phyloP scores from a whole-genome alignment of 371 early-diverging fungal species.

The Rhizopus delemar region DNA sequence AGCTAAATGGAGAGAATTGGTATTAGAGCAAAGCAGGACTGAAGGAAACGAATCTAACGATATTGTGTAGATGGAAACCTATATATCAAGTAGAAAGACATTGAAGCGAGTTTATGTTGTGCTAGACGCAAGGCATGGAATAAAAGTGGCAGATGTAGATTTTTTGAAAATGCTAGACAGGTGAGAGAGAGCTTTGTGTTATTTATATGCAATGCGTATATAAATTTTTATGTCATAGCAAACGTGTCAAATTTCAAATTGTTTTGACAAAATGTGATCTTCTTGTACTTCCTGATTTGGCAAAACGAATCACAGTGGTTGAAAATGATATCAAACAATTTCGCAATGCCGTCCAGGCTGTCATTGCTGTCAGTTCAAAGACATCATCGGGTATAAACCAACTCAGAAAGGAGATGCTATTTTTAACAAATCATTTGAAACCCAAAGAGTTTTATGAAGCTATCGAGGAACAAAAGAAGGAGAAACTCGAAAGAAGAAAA shows the following conservation, averaged over 20 bases:
- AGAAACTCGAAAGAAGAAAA: slow-evolving; percentile 3
- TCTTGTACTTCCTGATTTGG: slow-evolving; percentile 63
- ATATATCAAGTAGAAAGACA: slow-evolving; percentile 59
- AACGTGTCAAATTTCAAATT: slow-evolving; percentile 69
- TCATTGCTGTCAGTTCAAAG: slow-evolving; percentile 59
- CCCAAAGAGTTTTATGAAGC: slow-evolving; percentile 30
- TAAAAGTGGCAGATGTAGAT: slow-evolving; percentile 63
- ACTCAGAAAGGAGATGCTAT: slow-evolving; percentile 61
- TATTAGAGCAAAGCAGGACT: slow-evolving; percentile 23
- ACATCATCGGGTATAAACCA: slow-evolving; percentile 60
- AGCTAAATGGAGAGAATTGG: slow-evolving; percentile 65
- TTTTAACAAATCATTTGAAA: slow-evolving; percentile 39
- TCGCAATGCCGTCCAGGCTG: slow-evolving; percentile 52
- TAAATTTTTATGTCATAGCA: slow-evolving; percentile 24
- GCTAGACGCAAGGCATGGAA: slow-evolving; percentile 81
- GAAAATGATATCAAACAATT: slow-evolving; percentile 43
- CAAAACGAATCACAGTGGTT: slow-evolving; percentile 49
- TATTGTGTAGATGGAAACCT: slow-evolving; percentile 64
- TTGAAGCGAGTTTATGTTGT: slow-evolving; percentile 71
- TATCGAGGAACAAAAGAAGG: slow-evolving; percentile 13
- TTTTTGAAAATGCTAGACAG: slow-evolving; percentile 60
- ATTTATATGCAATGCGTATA: background rate
- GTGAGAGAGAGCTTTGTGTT: background rate
- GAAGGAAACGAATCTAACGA: background rate
- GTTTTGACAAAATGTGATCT: slow-evolving; percentile 83